Evolutionary conservation across 2,329 filamentous ascomycete genomes (phyloP).

Genomic region (Fusarium falciforme): DNA sequence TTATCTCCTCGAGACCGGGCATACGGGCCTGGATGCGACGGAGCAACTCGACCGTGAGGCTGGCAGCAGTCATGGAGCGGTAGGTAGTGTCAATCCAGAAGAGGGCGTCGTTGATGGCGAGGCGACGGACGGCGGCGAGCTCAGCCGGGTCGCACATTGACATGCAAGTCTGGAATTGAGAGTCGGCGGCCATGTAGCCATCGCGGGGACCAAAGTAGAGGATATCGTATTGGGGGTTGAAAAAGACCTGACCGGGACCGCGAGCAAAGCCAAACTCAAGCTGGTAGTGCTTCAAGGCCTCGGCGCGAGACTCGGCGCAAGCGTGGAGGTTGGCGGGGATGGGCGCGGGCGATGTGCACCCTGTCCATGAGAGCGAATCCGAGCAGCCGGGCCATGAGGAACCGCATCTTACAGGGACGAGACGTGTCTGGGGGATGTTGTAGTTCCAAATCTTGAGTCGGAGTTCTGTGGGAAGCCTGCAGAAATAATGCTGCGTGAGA

Average conservation of each 20-base stretch:
- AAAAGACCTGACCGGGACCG: constrained; percentile 54
- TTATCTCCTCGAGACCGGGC: constrained; percentile 54
- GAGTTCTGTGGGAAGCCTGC: constrained; percentile 58
- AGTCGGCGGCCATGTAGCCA: constrained; percentile 58
- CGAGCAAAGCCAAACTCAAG: constrained; percentile 57
- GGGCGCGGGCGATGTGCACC: constrained; percentile 55
- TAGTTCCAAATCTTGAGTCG: constrained; percentile 61
- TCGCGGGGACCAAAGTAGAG: constrained; percentile 60
- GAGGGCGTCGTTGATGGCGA: constrained; percentile 60
- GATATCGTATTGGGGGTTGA: constrained; percentile 56
- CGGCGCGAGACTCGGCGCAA: constrained; percentile 59
- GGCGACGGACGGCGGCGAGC: constrained; percentile 53
- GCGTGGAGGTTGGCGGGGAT: constrained; percentile 59
- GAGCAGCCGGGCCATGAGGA: constrained; percentile 43
- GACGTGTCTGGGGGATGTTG: constrained; percentile 55
- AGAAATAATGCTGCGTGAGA: constrained; percentile 53
- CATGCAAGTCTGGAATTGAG: constrained; percentile 59
- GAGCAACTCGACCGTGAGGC: constrained; percentile 54
- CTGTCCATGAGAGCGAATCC: constrained; percentile 37
- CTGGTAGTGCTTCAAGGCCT: constrained; percentile 55
- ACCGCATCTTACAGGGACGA: constrained; percentile 58
- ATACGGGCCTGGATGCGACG: constrained; percentile 52
- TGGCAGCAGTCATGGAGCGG: constrained; percentile 53
- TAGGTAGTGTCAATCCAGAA: constrained; percentile 53
- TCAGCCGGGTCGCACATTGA: constrained; percentile 55